A percentile compares a stretch with the other conserved stretches of the same genome.
Evolutionary conservation across 2,329 filamentous ascomycete species (phyloP).

Genomic region (Arthrobotrys pseudoclavata): DNA sequence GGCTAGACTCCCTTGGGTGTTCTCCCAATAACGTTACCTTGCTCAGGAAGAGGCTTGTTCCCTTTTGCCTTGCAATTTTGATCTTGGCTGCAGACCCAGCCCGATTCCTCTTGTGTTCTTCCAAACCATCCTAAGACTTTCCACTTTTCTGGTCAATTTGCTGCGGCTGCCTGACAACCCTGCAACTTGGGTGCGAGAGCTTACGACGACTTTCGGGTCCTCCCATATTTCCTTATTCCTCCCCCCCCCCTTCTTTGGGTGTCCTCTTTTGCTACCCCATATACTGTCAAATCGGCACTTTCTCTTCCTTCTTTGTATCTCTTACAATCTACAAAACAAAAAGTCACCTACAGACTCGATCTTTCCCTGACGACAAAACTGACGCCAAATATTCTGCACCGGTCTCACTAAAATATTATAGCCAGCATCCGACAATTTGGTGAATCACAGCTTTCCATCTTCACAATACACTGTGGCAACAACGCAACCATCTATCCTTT

Average conservation of each 20-base stretch:
- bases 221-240: conserved; percentile 59
- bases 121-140: conserved; percentile 54
- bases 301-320: conserved; percentile 37
- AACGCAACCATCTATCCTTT: conserved; percentile 33
- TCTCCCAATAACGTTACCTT: conserved; percentile 52
- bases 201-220: conserved; percentile 60
- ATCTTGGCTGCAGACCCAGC: conserved; percentile 59
- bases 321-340: conserved; percentile 51
- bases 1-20: conserved; percentile 16
- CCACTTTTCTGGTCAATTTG: conserved; percentile 54
- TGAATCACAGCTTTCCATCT: conserved; percentile 39
- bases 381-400: conserved; percentile 40
- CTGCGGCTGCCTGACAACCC: conserved; percentile 60
- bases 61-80: conserved; percentile 58
- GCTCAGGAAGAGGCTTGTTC: conserved; percentile 56
- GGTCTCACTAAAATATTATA: conserved; percentile 41
- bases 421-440: conserved; percentile 37
- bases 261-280: conserved; percentile 53
- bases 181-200: conserved; percentile 55
- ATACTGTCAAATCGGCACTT: conserved; percentile 55
- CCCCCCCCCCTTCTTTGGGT: conserved; percentile 38
- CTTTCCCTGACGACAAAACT: conserved; percentile 36
- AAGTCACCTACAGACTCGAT: conserved; percentile 42
- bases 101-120: conserved; percentile 52
- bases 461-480: conserved; percentile 46